Conservation (phyloP, 2,329 filamentous ascomycete species). For the Rasamsonia emersonii region DNA sequence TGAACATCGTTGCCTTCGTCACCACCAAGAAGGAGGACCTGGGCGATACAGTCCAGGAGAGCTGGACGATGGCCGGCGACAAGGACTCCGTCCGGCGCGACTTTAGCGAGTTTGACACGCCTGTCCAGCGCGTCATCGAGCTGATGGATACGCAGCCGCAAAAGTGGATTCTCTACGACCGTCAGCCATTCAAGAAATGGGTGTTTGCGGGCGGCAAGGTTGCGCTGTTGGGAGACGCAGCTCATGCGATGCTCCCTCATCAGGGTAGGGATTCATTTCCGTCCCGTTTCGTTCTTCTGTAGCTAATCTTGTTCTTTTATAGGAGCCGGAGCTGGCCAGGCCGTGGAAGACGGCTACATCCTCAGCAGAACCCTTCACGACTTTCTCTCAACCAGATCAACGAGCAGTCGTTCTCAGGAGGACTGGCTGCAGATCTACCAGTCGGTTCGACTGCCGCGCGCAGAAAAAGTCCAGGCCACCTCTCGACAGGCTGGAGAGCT, state of each 20-base stretch:
- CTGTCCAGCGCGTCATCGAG: conserved; percentile 10
- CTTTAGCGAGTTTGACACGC: conserved; percentile 9
- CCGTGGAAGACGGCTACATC: too few species aligned
- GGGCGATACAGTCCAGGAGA: conserved; percentile 25
- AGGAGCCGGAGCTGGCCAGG: too few species aligned
- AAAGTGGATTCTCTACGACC: conserved; percentile 12
- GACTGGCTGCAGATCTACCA: too few species aligned
- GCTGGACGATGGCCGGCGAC: conserved; percentile 25
- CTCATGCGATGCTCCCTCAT: conserved; percentile 12
- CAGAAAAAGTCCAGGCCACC: too few species aligned
- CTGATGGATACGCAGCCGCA: conserved; percentile 8
- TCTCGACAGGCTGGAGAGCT: too few species aligned
- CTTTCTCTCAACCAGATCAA: too few species aligned
- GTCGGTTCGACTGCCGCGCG: too few species aligned
- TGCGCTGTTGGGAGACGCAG: conserved; percentile 12
- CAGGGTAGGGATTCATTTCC: too few species aligned
- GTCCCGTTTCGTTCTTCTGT: too few species aligned
- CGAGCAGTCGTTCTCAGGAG: too few species aligned
- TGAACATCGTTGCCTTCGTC: conserved; percentile 31
- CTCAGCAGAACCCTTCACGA: too few species aligned
- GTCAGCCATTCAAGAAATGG: conserved; percentile 11
- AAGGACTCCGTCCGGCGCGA: conserved; percentile 14
- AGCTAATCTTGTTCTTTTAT: too few species aligned
- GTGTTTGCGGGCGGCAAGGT: conserved; percentile 9
- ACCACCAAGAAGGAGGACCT: conserved; percentile 24